Conservation (phyloP, 768 basidiomycete species). For the Psilocybe cubensis region DNA sequence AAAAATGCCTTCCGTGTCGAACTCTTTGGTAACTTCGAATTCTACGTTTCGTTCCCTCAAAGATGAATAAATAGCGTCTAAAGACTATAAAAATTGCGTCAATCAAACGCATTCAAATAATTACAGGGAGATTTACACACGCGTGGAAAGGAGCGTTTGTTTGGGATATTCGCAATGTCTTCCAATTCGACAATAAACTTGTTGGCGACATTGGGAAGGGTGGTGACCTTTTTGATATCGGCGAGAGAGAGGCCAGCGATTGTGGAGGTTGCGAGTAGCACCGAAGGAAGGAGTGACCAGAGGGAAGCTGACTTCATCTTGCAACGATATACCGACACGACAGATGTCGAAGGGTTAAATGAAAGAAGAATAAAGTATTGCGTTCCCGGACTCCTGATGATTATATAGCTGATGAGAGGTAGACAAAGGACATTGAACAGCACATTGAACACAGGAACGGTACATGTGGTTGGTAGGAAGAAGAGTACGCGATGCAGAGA, state of each 20-base stretch:
- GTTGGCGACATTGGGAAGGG: slow-evolving; percentile 45
- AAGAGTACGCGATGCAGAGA: neutral
- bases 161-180: slow-evolving; percentile 35
- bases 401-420: neutral
- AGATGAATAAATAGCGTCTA: slow-evolving; percentile 50
- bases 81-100: slow-evolving; percentile 38
- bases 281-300: slow-evolving; percentile 26
- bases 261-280: slow-evolving; percentile 28
- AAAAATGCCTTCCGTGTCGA: slow-evolving; percentile 56
- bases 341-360: neutral
- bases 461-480: neutral
- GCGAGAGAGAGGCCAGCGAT: slow-evolving; percentile 38
- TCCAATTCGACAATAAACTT: slow-evolving; percentile 67
- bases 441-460: neutral
- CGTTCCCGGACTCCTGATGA: too few species aligned
- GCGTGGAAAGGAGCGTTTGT: slow-evolving; percentile 34
- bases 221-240: slow-evolving; percentile 39
- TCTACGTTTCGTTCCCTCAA: slow-evolving; percentile 43
- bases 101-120: neutral
- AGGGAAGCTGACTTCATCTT: slow-evolving; percentile 38
- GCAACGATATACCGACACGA: neutral
- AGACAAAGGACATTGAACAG: neutral
- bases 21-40: slow-evolving; percentile 55
- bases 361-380: neutral
- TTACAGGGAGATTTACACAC: slow-evolving; percentile 19